phyloP scores from a whole-genome alignment of 1,139 yeast species.

The Hemisphaericaspora xylofermentans region DNA sequence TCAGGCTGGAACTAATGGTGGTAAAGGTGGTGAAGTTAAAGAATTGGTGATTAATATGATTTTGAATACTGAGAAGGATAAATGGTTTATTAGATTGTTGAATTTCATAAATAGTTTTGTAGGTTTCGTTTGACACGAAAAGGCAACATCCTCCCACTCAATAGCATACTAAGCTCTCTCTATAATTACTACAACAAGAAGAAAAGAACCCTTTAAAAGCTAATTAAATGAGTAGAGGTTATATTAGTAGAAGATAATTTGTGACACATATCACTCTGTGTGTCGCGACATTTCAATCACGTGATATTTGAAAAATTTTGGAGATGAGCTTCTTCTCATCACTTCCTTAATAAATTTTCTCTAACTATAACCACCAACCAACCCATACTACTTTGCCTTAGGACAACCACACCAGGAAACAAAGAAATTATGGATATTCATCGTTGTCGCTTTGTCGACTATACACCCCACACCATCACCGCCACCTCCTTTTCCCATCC shows the following conservation, averaged over 20 bases:
- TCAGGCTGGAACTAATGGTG: conserved; percentile 23
- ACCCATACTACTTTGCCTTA: not conserved
- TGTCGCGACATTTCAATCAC: conserved; percentile 1
- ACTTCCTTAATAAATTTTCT: not conserved
- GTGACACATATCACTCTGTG: not conserved
- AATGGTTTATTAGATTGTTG: conserved; percentile 46
- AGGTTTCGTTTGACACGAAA: conserved; percentile 47
- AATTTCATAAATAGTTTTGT: conserved; percentile 42
- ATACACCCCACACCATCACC: conserved; percentile 82
- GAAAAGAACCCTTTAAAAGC: not conserved
- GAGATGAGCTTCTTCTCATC: conserved; percentile 8
- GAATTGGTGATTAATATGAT: conserved; percentile 48
- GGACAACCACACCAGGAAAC: not conserved
- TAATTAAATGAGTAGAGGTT: no score
- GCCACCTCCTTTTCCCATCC: conserved; percentile 76
- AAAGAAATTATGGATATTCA: conserved; percentile 64
- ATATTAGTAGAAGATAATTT: not conserved
- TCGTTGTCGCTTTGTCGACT: conserved; percentile 91
- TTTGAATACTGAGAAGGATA: conserved; percentile 44
- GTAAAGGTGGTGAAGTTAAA: conserved; percentile 23
- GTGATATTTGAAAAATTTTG: conserved; percentile 1
- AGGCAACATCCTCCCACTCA: no score
- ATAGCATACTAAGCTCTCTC: not conserved
- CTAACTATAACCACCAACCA: not conserved
- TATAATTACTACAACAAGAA: not conserved